phyloP scores from a whole-genome alignment of 495 filamentous ascomycete species.

The Cudoniella acicularis region DNA sequence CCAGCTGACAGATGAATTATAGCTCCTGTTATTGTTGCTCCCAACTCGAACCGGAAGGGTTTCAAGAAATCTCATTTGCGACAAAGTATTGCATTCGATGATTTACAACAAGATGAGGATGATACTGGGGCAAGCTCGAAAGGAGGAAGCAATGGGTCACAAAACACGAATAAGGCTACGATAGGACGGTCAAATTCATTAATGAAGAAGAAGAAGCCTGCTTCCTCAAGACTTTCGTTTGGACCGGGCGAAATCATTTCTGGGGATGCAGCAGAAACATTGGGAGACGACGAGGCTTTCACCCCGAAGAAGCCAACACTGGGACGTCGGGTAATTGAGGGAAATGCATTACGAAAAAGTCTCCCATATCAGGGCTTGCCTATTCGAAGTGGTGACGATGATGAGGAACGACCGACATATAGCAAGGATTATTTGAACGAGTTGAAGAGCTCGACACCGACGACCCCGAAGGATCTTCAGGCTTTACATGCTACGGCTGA shows the following conservation, averaged over 20 bases:
- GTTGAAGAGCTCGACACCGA: conserved; percentile 76
- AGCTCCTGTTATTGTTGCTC: conserved; percentile 6
- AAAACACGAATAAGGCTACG: conserved; percentile 36
- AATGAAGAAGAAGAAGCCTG: conserved; percentile 59
- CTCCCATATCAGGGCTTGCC: conserved; percentile 45
- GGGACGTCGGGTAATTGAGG: conserved; percentile 66
- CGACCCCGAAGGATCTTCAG: conserved; percentile 60
- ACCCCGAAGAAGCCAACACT: conserved; percentile 68
- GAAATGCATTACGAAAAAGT: conserved; percentile 59
- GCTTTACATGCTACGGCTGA: conserved; percentile 34
- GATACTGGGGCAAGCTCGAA: conserved; percentile 4
- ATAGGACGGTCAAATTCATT: conserved; percentile 35
- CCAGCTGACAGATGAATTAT: conserved; percentile 20
- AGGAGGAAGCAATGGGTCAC: conserved; percentile 15
- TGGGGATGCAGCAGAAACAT: conserved; percentile 42
- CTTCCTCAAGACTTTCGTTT: conserved; percentile 71
- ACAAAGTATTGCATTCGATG: conserved; percentile 44
- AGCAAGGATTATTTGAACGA: conserved; percentile 83
- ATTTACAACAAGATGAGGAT: conserved; percentile 24
- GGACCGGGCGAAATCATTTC: conserved; percentile 56
- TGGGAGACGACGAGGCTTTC: conserved; percentile 51
- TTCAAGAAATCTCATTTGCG: conserved; percentile 48
- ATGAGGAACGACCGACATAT: conserved; percentile 77
- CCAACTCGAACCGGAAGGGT: conserved; percentile 29
- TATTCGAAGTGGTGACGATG: conserved; percentile 48